A percentile compares a stretch with the other conserved stretches of the same genome.
Evolutionary conservation across 2,329 filamentous ascomycete genomes (phyloP).

Genomic region (Curvularia verruculosa): DNA sequence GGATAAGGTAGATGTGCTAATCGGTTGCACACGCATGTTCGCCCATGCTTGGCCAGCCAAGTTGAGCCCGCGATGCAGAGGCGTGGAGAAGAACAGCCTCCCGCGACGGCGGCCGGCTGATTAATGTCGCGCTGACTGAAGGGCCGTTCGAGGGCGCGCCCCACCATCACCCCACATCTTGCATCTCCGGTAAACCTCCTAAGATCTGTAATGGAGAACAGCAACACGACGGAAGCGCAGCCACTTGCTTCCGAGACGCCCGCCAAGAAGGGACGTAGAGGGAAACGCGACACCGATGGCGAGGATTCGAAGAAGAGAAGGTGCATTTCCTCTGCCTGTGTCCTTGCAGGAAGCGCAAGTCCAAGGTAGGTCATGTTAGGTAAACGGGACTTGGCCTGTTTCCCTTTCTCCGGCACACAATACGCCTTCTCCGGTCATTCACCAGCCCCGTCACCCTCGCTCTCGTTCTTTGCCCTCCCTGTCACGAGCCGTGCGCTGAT

Average conservation of each 20-base stretch:
- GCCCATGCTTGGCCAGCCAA: constrained; percentile 24
- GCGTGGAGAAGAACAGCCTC: constrained; percentile 24
- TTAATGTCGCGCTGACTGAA: constrained; percentile 28
- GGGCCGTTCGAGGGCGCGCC: constrained; percentile 24
- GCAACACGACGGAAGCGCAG: constrained; percentile 16
- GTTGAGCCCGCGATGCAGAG: constrained; percentile 17
- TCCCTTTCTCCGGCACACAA: constrained; percentile 19
- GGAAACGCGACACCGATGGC: constrained; percentile 46
- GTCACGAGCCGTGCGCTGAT: constrained; percentile 17
- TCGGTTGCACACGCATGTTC: constrained; percentile 11
- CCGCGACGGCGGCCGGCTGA: constrained; percentile 25
- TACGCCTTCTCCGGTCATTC: constrained; percentile 13
- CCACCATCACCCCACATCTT: constrained; percentile 29
- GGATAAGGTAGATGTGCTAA: constrained; percentile 18
- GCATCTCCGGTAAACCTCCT: constrained; percentile 17
- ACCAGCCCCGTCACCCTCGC: constrained; percentile 14
- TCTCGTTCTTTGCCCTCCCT: constrained; percentile 10
- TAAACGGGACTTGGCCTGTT: constrained; percentile 10
- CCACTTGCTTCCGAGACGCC: not conserved
- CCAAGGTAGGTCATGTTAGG: constrained; percentile 42
- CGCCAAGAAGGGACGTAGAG: constrained; percentile 42
- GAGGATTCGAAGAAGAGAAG: constrained; percentile 53
- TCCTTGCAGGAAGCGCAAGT: constrained; percentile 52
- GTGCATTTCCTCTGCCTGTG: constrained; percentile 50
- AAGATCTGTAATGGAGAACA: constrained; percentile 22